A percentile compares a stretch with the other conserved stretches of the same genome.
These are phyloP conservation scores for Volvariella surrecta DNA, from an alignment of 1,284 basidiomycete species.

Conservation along the genomic window DNA sequence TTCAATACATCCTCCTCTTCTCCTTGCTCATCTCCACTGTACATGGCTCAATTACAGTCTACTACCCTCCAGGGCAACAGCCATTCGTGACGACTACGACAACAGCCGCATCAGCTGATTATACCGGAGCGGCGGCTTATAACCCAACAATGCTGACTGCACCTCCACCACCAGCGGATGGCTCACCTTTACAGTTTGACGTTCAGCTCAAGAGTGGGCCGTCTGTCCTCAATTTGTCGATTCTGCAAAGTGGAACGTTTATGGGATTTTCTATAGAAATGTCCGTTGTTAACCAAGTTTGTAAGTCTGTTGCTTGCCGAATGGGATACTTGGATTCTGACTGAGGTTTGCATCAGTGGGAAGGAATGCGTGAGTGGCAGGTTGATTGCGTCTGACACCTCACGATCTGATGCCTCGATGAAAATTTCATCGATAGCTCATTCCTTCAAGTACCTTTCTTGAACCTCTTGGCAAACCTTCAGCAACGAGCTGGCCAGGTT, in stretches of 20 bases:
- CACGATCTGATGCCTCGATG: neutral
- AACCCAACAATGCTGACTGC: constrained; percentile 31
- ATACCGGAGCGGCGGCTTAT: constrained; percentile 33
- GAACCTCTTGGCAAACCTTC: constrained; percentile 61
- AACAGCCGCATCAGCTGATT: constrained; percentile 19
- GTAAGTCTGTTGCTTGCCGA: constrained; percentile 31
- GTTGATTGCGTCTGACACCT: neutral
- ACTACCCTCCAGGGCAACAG: constrained; percentile 1
- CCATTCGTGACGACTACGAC: constrained; percentile 3
- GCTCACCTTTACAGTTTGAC: constrained; percentile 23
- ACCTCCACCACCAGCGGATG: constrained; percentile 30
- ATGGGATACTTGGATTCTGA: too few species aligned
- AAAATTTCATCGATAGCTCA: constrained; percentile 21
- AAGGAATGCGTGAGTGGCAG: constrained; percentile 27
- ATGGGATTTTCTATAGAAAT: constrained; percentile 65
- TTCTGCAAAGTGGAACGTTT: constrained; percentile 53
- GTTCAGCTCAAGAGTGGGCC: constrained; percentile 24
- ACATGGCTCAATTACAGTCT: constrained; percentile 1
- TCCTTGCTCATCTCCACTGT: too few species aligned
- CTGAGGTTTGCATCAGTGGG: constrained; percentile 30
- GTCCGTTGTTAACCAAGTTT: constrained; percentile 51
- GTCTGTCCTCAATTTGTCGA: constrained; percentile 39
- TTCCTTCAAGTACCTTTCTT: constrained; percentile 53
- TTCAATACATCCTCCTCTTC: too few species aligned
- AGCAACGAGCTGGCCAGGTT: constrained; percentile 50